A percentile compares a stretch with the other conserved stretches of the same genome.
These are phyloP conservation scores for Mucor mucedo DNA, from an alignment of 371 early-diverging fungal species.

Conservation along the genomic window DNA sequence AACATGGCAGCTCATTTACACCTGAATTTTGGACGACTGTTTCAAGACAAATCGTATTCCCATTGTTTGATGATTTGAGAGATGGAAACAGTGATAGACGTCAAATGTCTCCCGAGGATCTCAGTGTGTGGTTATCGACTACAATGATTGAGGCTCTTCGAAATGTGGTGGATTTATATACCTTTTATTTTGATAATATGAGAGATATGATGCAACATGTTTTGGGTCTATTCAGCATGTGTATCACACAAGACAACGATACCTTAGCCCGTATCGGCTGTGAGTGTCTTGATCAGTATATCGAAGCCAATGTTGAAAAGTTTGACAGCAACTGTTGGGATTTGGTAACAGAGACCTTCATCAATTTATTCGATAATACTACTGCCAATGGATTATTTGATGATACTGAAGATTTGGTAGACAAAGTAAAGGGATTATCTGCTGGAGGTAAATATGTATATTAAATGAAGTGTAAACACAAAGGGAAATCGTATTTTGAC, in stretches of 20 bases:
- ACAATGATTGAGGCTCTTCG: constrained; percentile 86
- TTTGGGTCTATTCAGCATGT: constrained; percentile 77
- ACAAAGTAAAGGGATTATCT: constrained; percentile 31
- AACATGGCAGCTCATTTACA: constrained; percentile 72
- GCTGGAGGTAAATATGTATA: background rate
- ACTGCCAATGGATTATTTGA: constrained; percentile 84
- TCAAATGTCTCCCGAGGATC: constrained; percentile 53
- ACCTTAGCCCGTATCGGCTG: constrained; percentile 91
- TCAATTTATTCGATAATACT: constrained; percentile 76
- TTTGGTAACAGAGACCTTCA: constrained; percentile 69
- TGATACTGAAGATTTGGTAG: constrained; percentile 51
- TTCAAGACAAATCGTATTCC: constrained; percentile 84
- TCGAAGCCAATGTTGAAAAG: constrained; percentile 77
- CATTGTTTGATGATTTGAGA: constrained; percentile 86
- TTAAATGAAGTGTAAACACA: no score
- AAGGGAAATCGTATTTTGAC: no score
- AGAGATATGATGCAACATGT: constrained; percentile 75
- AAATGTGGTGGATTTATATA: constrained; percentile 85
- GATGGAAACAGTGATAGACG: constrained; percentile 31
- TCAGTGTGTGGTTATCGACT: constrained; percentile 63
- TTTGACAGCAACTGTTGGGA: constrained; percentile 77
- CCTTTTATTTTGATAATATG: constrained; percentile 74
- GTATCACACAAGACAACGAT: constrained; percentile 92
- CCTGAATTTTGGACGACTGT: constrained; percentile 83
- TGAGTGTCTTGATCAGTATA: constrained; percentile 87